Evolutionary conservation across 768 basidiomycete genomes (phyloP), one percentile per base, ranked within the genome.

Genomic region (Vararia minispora): DNA sequence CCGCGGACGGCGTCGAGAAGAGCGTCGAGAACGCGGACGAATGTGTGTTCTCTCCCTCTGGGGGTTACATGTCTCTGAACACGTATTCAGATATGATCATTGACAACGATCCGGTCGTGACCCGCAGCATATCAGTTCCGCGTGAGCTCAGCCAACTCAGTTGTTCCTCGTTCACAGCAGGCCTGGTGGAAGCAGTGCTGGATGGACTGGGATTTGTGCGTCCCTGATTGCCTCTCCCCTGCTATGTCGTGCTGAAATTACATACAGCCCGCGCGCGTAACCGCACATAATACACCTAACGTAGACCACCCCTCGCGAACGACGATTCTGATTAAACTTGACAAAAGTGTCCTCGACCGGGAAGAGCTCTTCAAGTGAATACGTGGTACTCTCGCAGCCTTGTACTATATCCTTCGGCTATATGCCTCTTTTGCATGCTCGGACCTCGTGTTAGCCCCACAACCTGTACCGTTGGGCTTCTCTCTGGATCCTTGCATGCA

Each of bases 81-180:
- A 35, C 17, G 14, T 23, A 17, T 16, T 23, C 47, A 94, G 90
- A 97, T 60, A 98, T 98, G 95, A 85, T 99, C 47, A 84, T 94
- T 43, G 85, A 97, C 68, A 97, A 99, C 57, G 86, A 92, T 54
- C 92, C 95, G 9, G 74, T 81, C 16, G 69, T 97, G 46, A 92
- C 95, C 45, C 78, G 88, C 42, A 71, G 88, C 48, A 88, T 99
- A 44, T 89, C 90, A 22, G 85, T 98, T 11, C 95, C 95, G 16
- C 77, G 76, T 50, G 95, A 99, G 55, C 79, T 99, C 76, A 86
- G 79, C 52, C 79, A 85, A 52, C 69, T 99, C 27, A 92, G 85
- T 51, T 97, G 91, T 54, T 95, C 90, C n/a, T 97, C 95, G 3
- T 85, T 94, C 54, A 89, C 90, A 0, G 95, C 95, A 9, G 95